Percentiles rank a stretch among this genome's conserved stretches.
These are phyloP conservation scores for Calocybe gangraenosa DNA, from an alignment of 768 basidiomycete genomes.

Conservation along the genomic window DNA sequence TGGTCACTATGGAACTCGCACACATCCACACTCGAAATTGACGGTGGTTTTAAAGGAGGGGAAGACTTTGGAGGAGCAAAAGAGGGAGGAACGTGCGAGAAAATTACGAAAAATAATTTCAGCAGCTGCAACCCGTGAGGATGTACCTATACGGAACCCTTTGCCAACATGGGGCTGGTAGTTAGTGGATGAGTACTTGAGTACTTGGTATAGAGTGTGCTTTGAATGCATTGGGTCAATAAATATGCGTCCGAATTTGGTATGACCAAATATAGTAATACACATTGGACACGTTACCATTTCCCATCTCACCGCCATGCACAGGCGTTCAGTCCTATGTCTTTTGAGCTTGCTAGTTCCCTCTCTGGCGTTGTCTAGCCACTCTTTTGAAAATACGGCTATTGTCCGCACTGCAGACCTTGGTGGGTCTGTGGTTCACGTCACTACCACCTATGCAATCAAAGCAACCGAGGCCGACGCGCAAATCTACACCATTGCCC, in stretches of 20 bases:
- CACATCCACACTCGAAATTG: slow-evolving; percentile 71
- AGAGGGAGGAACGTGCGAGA: slow-evolving; percentile 56
- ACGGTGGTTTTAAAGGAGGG: slow-evolving; percentile 79
- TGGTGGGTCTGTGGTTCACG: slow-evolving; percentile 81
- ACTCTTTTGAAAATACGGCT: slow-evolving; percentile 82
- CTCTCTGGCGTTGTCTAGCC: slow-evolving; percentile 31
- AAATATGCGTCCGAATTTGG: slow-evolving; percentile 1
- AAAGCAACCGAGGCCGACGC: slow-evolving; percentile 62
- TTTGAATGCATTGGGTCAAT: too few relatives aligned
- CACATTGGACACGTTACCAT: slow-evolving; percentile 24
- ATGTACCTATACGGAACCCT: slow-evolving; percentile 73
- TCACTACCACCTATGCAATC: slow-evolving; percentile 86
- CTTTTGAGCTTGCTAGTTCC: slow-evolving; percentile 37
- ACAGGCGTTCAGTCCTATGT: slow-evolving; percentile 44
- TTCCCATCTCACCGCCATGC: slow-evolving; percentile 26
- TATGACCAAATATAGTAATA: slow-evolving; percentile 20
- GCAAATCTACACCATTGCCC: slow-evolving; percentile 62
- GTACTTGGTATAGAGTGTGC: too few relatives aligned
- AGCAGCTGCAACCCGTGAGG: slow-evolving; percentile 74
- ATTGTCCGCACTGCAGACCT: slow-evolving; percentile 88
- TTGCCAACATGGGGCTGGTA: slow-evolving; percentile 79
- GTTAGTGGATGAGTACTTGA: slow-evolving; percentile 21
- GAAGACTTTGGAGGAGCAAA: slow-evolving; percentile 66
- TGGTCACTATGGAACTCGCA: slow-evolving; percentile 72
- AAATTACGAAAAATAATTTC: slow-evolving; percentile 77